Evolutionary conservation across 2,329 filamentous ascomycete species (phyloP).

Genomic region (Gliomastix tumulicola): DNA sequence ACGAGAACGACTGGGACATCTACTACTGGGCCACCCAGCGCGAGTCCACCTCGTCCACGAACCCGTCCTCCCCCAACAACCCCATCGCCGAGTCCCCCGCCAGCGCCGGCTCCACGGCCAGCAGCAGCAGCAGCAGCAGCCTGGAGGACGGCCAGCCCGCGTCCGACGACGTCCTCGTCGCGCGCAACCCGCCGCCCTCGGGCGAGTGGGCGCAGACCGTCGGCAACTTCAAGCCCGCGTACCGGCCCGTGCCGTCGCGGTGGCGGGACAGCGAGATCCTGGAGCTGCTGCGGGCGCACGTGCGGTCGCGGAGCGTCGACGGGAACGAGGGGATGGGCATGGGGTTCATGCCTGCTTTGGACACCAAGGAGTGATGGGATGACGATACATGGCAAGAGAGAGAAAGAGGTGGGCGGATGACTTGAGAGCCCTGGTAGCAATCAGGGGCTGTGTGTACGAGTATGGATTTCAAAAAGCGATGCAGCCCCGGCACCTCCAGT

Average conservation of each 20-base stretch:
- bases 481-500: too few relatives aligned
- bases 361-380: slow-evolving; percentile 1
- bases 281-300: slow-evolving; percentile 70
- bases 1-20: slow-evolving; percentile 99
- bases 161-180: slow-evolving; percentile 17
- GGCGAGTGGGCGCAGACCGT: slow-evolving; percentile 97
- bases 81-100: slow-evolving; percentile 16
- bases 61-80: slow-evolving; percentile 29
- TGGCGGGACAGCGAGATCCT: slow-evolving; percentile 84
- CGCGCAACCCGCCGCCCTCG: slow-evolving; percentile 24
- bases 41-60: slow-evolving; percentile 36
- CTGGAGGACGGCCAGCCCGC: too few relatives aligned
- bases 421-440: too few relatives aligned
- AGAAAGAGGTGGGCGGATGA: too few relatives aligned
- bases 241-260: slow-evolving; percentile 77
- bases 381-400: too few relatives aligned
- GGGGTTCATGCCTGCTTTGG: slow-evolving; percentile 50
- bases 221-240: slow-evolving; percentile 88
- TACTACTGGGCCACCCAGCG: slow-evolving; percentile 99
- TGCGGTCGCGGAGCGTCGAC: slow-evolving; percentile 50
- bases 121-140: too few relatives aligned
- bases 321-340: slow-evolving; percentile 36
- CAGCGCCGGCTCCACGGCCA: slow-evolving; percentile 14
- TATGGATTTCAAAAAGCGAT: too few relatives aligned
- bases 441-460: too few relatives aligned